Evolutionary conservation across 495 filamentous ascomycete species (phyloP).

Genomic region (Chlorociboria aeruginascens): DNA sequence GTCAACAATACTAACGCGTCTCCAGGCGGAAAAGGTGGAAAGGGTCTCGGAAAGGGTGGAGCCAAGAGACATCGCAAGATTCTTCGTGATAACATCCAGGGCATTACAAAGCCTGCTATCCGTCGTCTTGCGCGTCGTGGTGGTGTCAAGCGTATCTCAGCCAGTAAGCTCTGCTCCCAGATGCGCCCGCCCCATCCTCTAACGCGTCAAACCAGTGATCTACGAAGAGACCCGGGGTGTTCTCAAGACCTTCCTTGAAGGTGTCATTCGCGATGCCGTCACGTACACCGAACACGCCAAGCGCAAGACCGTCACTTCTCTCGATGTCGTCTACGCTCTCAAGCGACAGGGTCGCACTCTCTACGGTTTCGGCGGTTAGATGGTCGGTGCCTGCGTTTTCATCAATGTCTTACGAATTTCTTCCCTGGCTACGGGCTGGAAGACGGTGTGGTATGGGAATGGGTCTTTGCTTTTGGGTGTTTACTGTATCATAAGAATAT

Average conservation of each 20-base stretch:
- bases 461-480: constrained; percentile 8
- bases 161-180: constrained; percentile 29
- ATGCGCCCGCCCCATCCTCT: not conserved
- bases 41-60: constrained; percentile 78
- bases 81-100: constrained; percentile 98
- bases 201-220: constrained; percentile 46
- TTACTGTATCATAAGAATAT: constrained; percentile 10
- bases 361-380: constrained; percentile 92
- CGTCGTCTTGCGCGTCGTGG: constrained; percentile 99
- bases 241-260: constrained; percentile 99
- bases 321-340: constrained; percentile 91
- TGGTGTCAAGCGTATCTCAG: constrained; percentile 99
- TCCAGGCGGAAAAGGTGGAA: constrained; percentile 86
- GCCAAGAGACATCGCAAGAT: constrained; percentile 98
- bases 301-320: constrained; percentile 78
- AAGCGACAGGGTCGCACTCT: constrained; percentile 93
- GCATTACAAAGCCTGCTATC: constrained; percentile 99
- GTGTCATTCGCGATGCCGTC: constrained; percentile 98
- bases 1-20: constrained; percentile 15
- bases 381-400: not conserved
- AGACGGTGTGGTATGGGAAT: constrained; percentile 11
- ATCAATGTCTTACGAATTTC: constrained; percentile 15
- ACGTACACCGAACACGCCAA: constrained; percentile 59
- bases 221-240: constrained; percentile 99
- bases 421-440: constrained; percentile 5